A percentile compares a stretch with the other conserved stretches of the same genome.
Conservation (phyloP, 1,139 yeast genomes). For the Debaryomyces fabryi region DNA sequence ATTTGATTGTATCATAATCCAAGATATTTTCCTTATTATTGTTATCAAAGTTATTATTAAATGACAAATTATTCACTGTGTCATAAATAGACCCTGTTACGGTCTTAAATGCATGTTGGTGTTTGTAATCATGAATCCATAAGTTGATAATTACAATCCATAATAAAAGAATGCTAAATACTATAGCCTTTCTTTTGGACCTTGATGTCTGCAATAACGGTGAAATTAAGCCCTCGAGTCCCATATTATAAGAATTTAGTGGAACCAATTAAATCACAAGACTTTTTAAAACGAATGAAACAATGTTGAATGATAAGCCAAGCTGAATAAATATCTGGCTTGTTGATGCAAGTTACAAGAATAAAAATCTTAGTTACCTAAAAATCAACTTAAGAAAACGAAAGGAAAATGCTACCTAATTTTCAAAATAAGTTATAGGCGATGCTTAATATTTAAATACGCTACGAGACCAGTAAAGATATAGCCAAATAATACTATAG, state of each 20-base stretch:
- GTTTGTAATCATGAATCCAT: conserved; percentile 9
- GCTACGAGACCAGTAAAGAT: neutral
- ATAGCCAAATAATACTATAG: neutral
- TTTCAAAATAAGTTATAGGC: neutral
- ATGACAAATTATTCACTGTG: neutral
- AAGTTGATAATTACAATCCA: conserved; percentile 10
- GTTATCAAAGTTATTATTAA: neutral
- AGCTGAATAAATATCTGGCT: neutral
- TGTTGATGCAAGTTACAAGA: neutral
- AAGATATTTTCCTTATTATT: neutral
- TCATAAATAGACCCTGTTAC: conserved; percentile 7
- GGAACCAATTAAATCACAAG: neutral
- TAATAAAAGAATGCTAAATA: conserved; percentile 1
- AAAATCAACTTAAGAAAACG: neutral
- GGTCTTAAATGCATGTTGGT: conserved; percentile 4
- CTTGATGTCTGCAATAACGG: conserved; percentile 1
- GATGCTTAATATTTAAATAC: neutral
- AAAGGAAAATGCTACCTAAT: neutral
- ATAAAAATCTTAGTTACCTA: neutral
- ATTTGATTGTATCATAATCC: conserved; percentile 3
- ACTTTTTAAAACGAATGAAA: neutral
- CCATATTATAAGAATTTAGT: neutral
- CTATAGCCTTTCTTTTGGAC: conserved; percentile 4
- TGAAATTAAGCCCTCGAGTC: neutral
- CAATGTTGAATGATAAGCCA: neutral